Percentiles rank a stretch among this genome's conserved stretches.
These are phyloP conservation scores for Pulicaria dysenterica DNA, from an alignment of 129 eudicot species.

Conservation along the genomic window DNA sequence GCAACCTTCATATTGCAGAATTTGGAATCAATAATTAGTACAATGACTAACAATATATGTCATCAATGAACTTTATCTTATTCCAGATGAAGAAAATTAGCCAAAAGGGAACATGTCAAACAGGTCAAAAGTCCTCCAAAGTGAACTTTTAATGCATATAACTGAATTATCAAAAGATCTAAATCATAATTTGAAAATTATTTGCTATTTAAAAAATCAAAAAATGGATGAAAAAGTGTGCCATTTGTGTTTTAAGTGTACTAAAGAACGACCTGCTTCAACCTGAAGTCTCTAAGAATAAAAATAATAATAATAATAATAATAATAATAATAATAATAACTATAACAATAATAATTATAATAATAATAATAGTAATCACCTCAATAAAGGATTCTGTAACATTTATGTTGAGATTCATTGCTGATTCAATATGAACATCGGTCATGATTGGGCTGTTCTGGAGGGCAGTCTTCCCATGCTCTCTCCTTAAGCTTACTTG, in stretches of 20 bases:
- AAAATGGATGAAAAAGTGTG: neutral
- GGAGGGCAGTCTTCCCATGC: constrained; percentile 57
- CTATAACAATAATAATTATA: too few species aligned
- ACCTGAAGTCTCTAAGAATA: neutral
- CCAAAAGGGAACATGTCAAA: neutral
- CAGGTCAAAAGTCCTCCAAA: neutral
- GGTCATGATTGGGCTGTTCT: constrained; percentile 49
- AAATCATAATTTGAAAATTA: neutral
- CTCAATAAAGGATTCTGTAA: constrained; percentile 84
- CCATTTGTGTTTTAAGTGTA: neutral
- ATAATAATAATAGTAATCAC: constrained; percentile 36
- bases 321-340: neutral
- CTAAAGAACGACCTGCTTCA: neutral
- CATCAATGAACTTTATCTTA: neutral
- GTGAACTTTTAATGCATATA: neutral
- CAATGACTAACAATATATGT: constrained; percentile 9
- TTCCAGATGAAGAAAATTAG: neutral
- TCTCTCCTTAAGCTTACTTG: constrained; percentile 53
- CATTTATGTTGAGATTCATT: constrained; percentile 72
- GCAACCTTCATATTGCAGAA: constrained; percentile 51
- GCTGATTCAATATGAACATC: constrained; percentile 64
- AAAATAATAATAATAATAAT: neutral
- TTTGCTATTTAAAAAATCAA: neutral
- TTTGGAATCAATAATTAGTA: neutral
- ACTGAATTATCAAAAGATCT: neutral